These are phyloP conservation scores for Sporothrix globosa DNA, from an alignment of 2,329 filamentous ascomycete species.

Conservation along the genomic window DNA sequence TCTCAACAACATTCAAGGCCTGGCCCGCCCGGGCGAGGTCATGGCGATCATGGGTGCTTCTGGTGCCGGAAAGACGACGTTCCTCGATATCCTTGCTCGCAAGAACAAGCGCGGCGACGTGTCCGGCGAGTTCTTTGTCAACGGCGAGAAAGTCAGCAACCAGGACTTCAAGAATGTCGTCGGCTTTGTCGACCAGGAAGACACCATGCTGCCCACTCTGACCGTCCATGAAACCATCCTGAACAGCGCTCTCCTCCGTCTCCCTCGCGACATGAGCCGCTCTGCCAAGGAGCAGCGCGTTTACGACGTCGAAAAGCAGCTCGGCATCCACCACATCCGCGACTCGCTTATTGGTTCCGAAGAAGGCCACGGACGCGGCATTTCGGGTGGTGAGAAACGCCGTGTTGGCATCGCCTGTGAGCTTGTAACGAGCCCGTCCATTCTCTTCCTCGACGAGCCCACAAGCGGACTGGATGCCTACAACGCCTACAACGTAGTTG, in stretches of 20 bases:
- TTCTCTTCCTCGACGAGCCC: conserved; percentile 94
- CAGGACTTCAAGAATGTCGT: conserved; percentile 87
- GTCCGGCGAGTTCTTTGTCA: conserved; percentile 84
- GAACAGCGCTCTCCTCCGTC: conserved; percentile 85
- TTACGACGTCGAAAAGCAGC: conserved; percentile 89
- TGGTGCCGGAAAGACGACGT: conserved; percentile 95
- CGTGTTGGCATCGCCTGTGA: conserved; percentile 97
- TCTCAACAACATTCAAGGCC: conserved; percentile 75
- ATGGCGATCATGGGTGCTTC: conserved; percentile 98
- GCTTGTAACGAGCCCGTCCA: conserved; percentile 93
- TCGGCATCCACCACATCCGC: conserved; percentile 91
- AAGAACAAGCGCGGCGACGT: conserved; percentile 91
- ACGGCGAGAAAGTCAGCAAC: conserved; percentile 86
- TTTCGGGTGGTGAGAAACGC: conserved; percentile 95
- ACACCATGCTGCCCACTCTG: conserved; percentile 92
- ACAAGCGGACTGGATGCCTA: conserved; percentile 95
- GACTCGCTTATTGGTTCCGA: conserved; percentile 96
- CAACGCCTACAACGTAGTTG: conserved; percentile 97
- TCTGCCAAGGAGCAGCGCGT: conserved; percentile 89
- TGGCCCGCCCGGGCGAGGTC: conserved; percentile 92
- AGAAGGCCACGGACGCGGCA: conserved; percentile 89
- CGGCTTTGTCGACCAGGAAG: conserved; percentile 97
- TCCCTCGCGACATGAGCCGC: conserved; percentile 89
- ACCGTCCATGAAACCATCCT: conserved; percentile 98
- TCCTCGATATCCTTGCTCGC: conserved; percentile 90